Conservation (phyloP, 2,329 filamentous ascomycete genomes). For the Keithomyces neogunnii region DNA sequence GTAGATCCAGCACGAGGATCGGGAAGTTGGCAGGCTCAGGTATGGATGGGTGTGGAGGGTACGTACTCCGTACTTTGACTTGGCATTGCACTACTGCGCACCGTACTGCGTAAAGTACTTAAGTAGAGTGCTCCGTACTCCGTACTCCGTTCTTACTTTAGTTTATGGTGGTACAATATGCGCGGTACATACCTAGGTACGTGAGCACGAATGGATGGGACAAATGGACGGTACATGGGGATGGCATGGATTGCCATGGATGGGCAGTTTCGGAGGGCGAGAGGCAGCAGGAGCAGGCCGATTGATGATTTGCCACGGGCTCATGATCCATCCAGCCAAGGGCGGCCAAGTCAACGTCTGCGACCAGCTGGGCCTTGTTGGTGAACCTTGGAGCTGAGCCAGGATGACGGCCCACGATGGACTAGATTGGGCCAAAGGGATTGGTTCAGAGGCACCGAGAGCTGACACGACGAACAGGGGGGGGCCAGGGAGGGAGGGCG, state of each 20-base stretch:
- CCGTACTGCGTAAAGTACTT: too few relatives aligned
- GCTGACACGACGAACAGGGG: slow-evolving; percentile 6
- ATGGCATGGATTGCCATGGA: not conserved
- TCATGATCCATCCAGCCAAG: slow-evolving; percentile 8
- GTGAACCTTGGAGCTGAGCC: slow-evolving; percentile 4
- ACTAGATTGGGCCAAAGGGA: not conserved
- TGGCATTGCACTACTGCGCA: too few relatives aligned
- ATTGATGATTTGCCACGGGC: slow-evolving; percentile 7
- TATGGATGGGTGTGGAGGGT: not conserved
- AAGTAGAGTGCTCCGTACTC: too few relatives aligned
- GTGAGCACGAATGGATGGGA: too few relatives aligned
- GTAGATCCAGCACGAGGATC: not conserved
- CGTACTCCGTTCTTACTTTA: too few relatives aligned
- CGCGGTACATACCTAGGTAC: too few relatives aligned
- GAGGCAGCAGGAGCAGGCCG: slow-evolving; percentile 4
- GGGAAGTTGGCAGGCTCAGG: too few relatives aligned
- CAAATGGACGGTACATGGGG: not conserved
- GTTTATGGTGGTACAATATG: too few relatives aligned
- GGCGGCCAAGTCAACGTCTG: slow-evolving; percentile 10
- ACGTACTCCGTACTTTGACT: too few relatives aligned
- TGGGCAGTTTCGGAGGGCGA: slow-evolving; percentile 8
- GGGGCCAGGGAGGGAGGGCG: too few relatives aligned
- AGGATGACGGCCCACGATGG: slow-evolving; percentile 9
- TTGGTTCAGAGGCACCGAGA: not conserved
- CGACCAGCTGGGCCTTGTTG: not conserved